These are phyloP conservation scores for Leucaena leucocephala DNA, from an alignment of 306 rosid genomes.

Conservation along the genomic window DNA sequence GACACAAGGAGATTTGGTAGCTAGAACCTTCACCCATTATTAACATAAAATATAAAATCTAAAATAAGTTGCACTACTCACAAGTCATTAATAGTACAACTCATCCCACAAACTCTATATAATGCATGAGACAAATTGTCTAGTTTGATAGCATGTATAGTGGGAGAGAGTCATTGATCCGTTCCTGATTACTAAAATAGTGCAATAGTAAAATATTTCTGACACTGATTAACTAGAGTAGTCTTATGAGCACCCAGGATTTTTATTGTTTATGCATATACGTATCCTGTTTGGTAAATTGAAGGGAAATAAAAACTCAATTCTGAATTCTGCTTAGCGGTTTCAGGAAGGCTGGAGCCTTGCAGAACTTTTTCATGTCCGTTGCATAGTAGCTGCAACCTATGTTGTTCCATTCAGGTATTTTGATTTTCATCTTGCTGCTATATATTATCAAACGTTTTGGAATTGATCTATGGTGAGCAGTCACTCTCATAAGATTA, in stretches of 20 bases:
- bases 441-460: conserved; percentile 18
- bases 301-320: not conserved
- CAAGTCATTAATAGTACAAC: not conserved
- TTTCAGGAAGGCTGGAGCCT: conserved; percentile 93
- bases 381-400: conserved; percentile 70
- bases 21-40: conserved; percentile 12
- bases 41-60: not conserved
- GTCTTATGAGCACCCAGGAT: not conserved
- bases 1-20: conserved; percentile 15
- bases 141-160: not conserved
- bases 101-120: not conserved
- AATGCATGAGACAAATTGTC: not conserved
- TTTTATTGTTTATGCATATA: not conserved
- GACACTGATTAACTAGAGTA: conserved; percentile 7
- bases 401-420: conserved; percentile 61
- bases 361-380: conserved; percentile 66
- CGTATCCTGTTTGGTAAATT: conserved; percentile 1
- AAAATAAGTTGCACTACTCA: not conserved
- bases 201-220: conserved; percentile 18
- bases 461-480: conserved; percentile 23
- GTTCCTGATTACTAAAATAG: conserved; percentile 13
- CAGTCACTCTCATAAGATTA: not conserved
- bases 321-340: conserved; percentile 11
- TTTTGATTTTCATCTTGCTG: conserved; percentile 24
- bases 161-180: not conserved